Percentiles rank a stretch among this genome's conserved stretches.
These are phyloP conservation scores for Tolypocladium ophioglossoides DNA, from an alignment of 2,329 filamentous ascomycete genomes.

Conservation along the genomic window DNA sequence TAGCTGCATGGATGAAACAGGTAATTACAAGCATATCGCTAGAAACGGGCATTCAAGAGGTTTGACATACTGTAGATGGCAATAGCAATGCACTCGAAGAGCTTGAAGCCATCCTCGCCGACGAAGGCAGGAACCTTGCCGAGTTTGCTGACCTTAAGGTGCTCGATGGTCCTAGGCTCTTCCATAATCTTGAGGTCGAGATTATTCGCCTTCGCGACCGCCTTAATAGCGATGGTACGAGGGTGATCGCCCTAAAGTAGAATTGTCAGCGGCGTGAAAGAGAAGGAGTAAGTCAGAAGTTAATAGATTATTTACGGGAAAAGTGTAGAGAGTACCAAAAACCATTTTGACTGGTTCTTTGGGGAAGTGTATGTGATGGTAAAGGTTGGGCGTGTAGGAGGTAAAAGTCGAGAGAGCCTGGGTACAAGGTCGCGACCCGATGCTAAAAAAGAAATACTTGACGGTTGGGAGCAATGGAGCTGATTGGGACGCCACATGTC, in stretches of 20 bases:
- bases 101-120: conserved; percentile 79
- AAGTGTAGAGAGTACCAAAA: conserved; percentile 96
- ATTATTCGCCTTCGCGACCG: conserved; percentile 94
- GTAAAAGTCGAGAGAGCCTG: no score
- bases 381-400: no score
- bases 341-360: conserved; percentile 63
- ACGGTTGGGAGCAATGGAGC: no score
- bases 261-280: conserved; percentile 5
- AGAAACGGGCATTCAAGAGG: conserved; percentile 3
- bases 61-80: conserved; percentile 80
- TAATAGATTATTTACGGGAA: conserved; percentile 48
- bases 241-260: conserved; percentile 59
- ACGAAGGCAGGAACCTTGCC: conserved; percentile 90
- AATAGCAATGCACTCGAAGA: conserved; percentile 87
- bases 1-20: no score
- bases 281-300: not conserved
- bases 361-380: no score
- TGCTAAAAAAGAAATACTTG: no score
- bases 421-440: no score
- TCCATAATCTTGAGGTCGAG: conserved; percentile 81
- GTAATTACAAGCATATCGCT: no score
- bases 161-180: conserved; percentile 57
- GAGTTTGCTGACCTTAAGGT: conserved; percentile 75
- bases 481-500: no score
- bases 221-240: conserved; percentile 79